Evolutionary conservation across 352 stramenopile species (phyloP), one percentile per base, ranked within the genome.

Genomic region (Globisporangium spiculum): DNA sequence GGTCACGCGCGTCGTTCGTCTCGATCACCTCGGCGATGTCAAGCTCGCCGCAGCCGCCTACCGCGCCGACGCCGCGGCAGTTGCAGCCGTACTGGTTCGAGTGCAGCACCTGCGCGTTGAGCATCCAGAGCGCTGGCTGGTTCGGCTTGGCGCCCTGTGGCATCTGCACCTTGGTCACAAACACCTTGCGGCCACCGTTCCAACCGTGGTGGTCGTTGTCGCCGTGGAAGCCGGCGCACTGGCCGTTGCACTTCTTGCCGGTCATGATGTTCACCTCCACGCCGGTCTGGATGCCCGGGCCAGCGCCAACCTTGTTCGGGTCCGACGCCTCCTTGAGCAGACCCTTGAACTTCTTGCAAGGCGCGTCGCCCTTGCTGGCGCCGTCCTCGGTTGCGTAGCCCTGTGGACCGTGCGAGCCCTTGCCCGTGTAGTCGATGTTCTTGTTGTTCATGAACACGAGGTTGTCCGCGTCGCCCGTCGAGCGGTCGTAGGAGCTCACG

Each of bases 31-130:
- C 84, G 32, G 84, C 84, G 24, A 90, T 80, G 63, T 90, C 84
- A 20, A 92, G 77, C 52, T 92, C 84, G 65, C 84, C 84, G 64
- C 84, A 92, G 68, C 83, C 84, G 60, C 84, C 84, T 12, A 73
- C 71, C 2, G 69, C 65, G 0, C 80, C 81, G 18, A 75, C 76
- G 48, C 80, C 77, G 60, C 84, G 84, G 76, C 84, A 92, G 72
- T 91, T 92, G 79, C 84, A 91, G 54, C 77, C 73, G 67, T 92
- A 92, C 74, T 92, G 84, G 72, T 78, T 84, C 7, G 79, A 76
- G 57, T 78, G 82, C 1, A 92, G 60, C 18, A 90, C 76, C 75
- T 91, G 84, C 24, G 82, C 81, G 67, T 91, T 91, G 14, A 92
- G 76, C 74, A 91, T 86, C 84, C 84, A 92, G 66, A 92, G 86